These are phyloP conservation scores for Podila horticola DNA, from an alignment of 192 early-diverging fungal genomes.

Conservation along the genomic window DNA sequence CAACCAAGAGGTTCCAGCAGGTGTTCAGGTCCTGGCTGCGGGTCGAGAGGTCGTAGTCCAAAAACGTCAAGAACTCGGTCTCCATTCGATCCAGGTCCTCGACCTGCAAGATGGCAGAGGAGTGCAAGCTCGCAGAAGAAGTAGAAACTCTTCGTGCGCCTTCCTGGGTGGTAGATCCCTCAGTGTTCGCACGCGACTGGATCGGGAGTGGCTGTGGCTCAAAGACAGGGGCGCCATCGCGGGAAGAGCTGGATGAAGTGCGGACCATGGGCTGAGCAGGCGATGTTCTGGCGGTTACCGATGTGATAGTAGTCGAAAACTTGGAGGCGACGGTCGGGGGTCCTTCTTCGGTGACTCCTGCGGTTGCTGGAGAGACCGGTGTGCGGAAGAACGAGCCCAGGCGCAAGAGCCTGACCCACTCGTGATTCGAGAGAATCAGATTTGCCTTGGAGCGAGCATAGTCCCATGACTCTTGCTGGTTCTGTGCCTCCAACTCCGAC, in stretches of 20 bases:
- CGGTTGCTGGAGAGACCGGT: background rate
- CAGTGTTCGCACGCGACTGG: background rate
- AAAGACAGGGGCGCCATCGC: background rate
- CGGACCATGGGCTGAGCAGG: slow-evolving; percentile 23
- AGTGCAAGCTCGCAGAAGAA: background rate
- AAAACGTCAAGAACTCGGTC: slow-evolving; percentile 60
- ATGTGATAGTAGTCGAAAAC: background rate
- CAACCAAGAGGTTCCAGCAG: slow-evolving; percentile 37
- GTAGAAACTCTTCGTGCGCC: background rate
- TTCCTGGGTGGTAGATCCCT: background rate
- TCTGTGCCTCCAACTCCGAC: background rate
- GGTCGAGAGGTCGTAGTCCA: slow-evolving; percentile 53
- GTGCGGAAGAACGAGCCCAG: slow-evolving; percentile 40
- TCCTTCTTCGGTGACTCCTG: background rate
- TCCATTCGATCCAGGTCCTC: slow-evolving; percentile 60
- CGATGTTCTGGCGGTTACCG: background rate
- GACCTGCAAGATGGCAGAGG: slow-evolving; percentile 22
- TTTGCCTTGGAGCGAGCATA: slow-evolving; percentile 17
- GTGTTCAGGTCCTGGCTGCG: slow-evolving; percentile 34
- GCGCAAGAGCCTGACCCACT: slow-evolving; percentile 35
- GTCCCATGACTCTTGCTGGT: slow-evolving; percentile 4
- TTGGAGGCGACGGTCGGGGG: background rate
- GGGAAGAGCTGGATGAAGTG: background rate
- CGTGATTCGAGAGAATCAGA: slow-evolving; percentile 37
- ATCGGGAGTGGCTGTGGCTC: slow-evolving; percentile 30